Base-by-base conservation (phyloP, 1,139 yeast genomes). In the Blastobotrys aristatus region DNA sequence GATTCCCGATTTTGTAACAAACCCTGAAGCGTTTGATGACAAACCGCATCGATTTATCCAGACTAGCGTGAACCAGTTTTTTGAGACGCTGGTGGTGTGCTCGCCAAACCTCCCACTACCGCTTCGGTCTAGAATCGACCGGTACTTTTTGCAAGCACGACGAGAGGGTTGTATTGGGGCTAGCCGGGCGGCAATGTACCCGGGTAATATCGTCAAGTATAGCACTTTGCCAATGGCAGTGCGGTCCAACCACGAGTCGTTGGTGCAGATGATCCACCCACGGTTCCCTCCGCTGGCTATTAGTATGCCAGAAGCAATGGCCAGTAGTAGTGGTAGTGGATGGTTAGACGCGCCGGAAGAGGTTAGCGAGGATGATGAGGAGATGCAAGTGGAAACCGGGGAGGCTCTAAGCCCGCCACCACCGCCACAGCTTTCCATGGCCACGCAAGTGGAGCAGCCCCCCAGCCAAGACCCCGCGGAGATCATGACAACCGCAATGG, bases 201-300 rank as follows among this genome's bases (percentile, higher is more conserved):
- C 95, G 2, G 85, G 85, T 2, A 71, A 70, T 46, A 76, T 75
- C 40, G 78, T 80, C 51, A 65, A 69, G 22, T 74, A 77, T 37
- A 80, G 87, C 10, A 71, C 85, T 26, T 70, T 86, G 52, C 95
- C 96, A 11, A 80, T 88, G 53, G 83, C 85, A 1, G 66, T 77
- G n/a, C 65, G 72, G 2, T 56, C 62, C 1, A 57, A 57, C 24
- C 68, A 71, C 46, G 68, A 66, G 29, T 67, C 74, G 3, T 64
- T 86, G 26, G 48, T 57, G 82, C 59, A 73, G 80, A 2, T 87
- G 57, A 75, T 79, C 51, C 85, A 85, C 57, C 95, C 96, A 33
- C 72, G 94, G 55, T 77, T 88, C 56, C 96, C 96, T 2, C 77
- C 87, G 2, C 43, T 53, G 10, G 50, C 57, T 65, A 13, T 17